Conservation (phyloP, 1,284 basidiomycete genomes). For the Cutaneotrichosporon sp. region DNA sequence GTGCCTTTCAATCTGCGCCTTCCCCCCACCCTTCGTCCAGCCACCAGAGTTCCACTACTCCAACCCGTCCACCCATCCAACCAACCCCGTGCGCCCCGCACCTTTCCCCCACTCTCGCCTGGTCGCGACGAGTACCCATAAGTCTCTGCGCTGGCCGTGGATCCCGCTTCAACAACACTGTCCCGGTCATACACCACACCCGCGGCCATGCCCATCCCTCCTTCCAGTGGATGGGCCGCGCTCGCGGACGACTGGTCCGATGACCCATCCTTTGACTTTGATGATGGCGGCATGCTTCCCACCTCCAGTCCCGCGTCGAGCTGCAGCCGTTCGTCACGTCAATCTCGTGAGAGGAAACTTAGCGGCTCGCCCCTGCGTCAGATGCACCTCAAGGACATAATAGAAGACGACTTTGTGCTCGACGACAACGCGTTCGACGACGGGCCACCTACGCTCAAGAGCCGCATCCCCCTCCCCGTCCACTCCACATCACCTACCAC, state of each 20-base stretch:
- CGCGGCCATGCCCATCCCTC: slow-evolving; percentile 28
- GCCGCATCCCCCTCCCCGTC: not conserved
- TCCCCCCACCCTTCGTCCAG: not conserved
- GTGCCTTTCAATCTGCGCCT: not conserved
- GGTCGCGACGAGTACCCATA: not conserved
- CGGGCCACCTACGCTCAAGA: slow-evolving; percentile 3
- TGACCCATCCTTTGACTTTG: slow-evolving; percentile 44
- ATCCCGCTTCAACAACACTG: not conserved
- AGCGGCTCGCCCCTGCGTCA: slow-evolving; percentile 35
- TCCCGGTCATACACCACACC: not conserved
- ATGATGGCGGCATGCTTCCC: slow-evolving; percentile 24
- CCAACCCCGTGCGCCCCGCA: not conserved
- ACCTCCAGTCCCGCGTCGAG: slow-evolving; percentile 29
- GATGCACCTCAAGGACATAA: slow-evolving; percentile 25
- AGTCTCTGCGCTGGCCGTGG: slow-evolving; percentile 2
- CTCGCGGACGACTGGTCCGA: slow-evolving; percentile 47
- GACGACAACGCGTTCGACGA: slow-evolving; percentile 25
- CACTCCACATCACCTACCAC: slow-evolving; percentile 5
- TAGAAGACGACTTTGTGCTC: slow-evolving; percentile 35
- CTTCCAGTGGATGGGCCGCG: slow-evolving; percentile 29
- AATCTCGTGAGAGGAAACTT: slow-evolving; percentile 15
- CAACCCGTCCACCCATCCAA: not conserved
- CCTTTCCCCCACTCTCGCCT: not conserved
- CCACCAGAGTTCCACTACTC: not conserved
- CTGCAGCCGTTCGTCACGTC: slow-evolving; percentile 24